Percentiles rank a stretch among this genome's conserved stretches.
phyloP scores from a whole-genome alignment of 1,139 yeast species.

The Maudiozyma humilis region DNA sequence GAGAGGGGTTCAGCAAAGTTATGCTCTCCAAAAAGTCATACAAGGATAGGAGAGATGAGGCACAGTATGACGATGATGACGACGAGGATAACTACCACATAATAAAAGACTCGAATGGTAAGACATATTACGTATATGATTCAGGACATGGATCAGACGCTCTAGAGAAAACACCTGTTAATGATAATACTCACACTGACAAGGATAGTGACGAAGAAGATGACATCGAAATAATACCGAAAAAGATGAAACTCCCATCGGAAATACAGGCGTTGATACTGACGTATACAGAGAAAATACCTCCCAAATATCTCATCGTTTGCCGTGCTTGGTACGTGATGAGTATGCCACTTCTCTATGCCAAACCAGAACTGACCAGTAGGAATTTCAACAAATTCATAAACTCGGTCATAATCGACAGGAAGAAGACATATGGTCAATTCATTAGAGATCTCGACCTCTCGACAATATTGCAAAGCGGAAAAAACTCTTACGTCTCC shows the following conservation, averaged over 20 bases:
- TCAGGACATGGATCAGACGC: background rate
- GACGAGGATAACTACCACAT: conserved; percentile 2
- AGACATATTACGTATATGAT: conserved; percentile 4
- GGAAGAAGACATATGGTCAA: conserved; percentile 31
- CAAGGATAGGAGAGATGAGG: background rate
- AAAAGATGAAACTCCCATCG: conserved; percentile 20
- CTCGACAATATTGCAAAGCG: conserved; percentile 74
- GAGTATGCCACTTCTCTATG: conserved; percentile 56
- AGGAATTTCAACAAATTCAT: conserved; percentile 67
- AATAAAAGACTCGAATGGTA: conserved; percentile 1
- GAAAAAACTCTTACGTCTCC: conserved; percentile 88
- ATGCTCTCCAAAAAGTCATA: conserved; percentile 7
- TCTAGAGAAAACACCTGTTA: conserved; percentile 1
- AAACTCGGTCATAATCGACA: conserved; percentile 46
- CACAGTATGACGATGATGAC: conserved; percentile 1
- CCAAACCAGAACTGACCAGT: conserved; percentile 53
- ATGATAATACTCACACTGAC: background rate
- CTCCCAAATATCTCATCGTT: conserved; percentile 50
- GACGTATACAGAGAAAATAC: conserved; percentile 36
- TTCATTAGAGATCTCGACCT: conserved; percentile 55
- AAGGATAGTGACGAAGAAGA: background rate
- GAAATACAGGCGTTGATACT: conserved; percentile 55
- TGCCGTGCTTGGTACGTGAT: conserved; percentile 52
- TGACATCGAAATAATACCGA: background rate
- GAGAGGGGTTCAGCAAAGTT: conserved; percentile 35